These are phyloP conservation scores for Polytrichum commune DNA, from an alignment of 225 moss, liverwort and hornwort species.

Conservation along the genomic window DNA sequence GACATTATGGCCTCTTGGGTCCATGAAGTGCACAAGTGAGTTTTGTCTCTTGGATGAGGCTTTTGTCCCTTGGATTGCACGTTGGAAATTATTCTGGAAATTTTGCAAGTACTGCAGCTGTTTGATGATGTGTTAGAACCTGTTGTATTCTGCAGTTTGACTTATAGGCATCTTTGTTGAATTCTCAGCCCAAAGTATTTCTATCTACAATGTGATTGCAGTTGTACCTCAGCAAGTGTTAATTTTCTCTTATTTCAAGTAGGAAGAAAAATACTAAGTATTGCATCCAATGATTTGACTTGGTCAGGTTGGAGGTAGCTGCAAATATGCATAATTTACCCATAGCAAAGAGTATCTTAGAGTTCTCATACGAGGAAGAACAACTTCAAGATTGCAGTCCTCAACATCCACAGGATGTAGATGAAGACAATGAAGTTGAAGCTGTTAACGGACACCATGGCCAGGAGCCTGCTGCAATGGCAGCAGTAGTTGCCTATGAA, in stretches of 20 bases:
- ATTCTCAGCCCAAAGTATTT: too few species aligned
- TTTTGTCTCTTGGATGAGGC: background rate
- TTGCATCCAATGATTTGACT: background rate
- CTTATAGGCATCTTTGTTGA: too few species aligned
- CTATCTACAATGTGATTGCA: background rate
- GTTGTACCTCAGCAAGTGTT: conserved; percentile 1
- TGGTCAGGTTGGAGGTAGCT: conserved; percentile 56
- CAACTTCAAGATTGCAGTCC: conserved; percentile 18
- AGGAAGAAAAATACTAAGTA: too few species aligned
- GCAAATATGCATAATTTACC: conserved; percentile 59
- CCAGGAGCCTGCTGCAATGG: conserved; percentile 9
- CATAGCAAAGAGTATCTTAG: conserved; percentile 43
- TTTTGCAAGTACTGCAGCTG: background rate
- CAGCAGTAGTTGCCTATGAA: conserved; percentile 22
- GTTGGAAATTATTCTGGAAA: background rate
- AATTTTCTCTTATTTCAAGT: background rate
- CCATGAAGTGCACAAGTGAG: conserved; percentile 65
- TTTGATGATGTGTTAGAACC: too few species aligned
- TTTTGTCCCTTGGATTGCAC: background rate
- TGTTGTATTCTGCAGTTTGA: background rate
- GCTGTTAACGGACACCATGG: conserved; percentile 21
- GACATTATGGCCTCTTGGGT: conserved; percentile 76
- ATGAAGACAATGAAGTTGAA: conserved; percentile 17
- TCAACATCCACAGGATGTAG: conserved; percentile 7
- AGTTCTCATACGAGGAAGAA: conserved; percentile 31